A percentile compares a stretch with the other conserved stretches of the same genome.
phyloP scores from a whole-genome alignment of 768 basidiomycete species.

The Termitomyces sp. region DNA sequence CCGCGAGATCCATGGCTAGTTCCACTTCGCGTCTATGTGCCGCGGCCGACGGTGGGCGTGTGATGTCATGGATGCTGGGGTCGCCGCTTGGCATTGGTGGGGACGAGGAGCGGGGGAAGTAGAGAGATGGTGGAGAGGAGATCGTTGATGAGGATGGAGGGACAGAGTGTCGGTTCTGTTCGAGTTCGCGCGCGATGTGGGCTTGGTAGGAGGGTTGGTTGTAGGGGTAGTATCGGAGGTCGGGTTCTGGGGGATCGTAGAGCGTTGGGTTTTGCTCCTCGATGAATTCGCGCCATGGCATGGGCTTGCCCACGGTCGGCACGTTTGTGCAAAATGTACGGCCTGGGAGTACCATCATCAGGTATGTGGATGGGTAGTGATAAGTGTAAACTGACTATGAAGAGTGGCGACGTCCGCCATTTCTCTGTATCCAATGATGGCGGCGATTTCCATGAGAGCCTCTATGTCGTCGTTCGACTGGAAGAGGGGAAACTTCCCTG shows the following conservation, averaged over 20 bases:
- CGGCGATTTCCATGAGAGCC: conserved; percentile 92
- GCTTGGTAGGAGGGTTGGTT: conserved; percentile 27
- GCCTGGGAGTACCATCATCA: conserved; percentile 45
- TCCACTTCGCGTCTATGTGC: conserved; percentile 58
- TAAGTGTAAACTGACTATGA: conserved; percentile 66
- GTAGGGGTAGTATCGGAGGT: conserved; percentile 58
- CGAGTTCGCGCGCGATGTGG: conserved; percentile 21
- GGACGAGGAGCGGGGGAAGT: conserved; percentile 18
- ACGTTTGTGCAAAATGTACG: conserved; percentile 91
- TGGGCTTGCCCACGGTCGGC: conserved; percentile 69
- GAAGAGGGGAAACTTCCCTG: conserved; percentile 90
- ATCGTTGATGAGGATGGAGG: conserved; percentile 36
- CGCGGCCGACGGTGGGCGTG: conserved; percentile 23
- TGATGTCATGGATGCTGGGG: neutral
- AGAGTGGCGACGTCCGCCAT: conserved; percentile 86
- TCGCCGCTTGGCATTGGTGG: conserved; percentile 12
- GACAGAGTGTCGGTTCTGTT: conserved; percentile 20
- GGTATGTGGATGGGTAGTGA: neutral
- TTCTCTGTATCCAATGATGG: conserved; percentile 75
- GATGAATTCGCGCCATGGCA: conserved; percentile 73
- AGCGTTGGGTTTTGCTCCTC: conserved; percentile 74
- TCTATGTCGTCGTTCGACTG: conserved; percentile 93
- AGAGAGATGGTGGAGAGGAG: conserved; percentile 22
- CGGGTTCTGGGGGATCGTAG: conserved; percentile 47
- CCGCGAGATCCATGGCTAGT: conserved; percentile 72